Evolutionary conservation across 306 rosid species (phyloP).

Genomic region (Trifolium pratense): DNA sequence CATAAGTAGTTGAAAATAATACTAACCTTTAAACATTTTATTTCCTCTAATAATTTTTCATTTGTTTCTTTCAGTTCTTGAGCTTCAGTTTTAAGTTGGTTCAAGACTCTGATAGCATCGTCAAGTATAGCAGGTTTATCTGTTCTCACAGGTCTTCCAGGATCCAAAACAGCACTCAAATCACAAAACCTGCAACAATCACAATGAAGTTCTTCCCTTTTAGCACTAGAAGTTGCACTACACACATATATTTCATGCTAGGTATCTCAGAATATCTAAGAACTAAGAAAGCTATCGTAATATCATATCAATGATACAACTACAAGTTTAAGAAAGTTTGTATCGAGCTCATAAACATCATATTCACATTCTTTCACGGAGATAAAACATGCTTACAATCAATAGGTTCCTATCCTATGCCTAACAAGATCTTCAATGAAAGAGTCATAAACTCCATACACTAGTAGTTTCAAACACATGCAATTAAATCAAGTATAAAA

Average conservation of each 20-base stretch:
- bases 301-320: not conserved
- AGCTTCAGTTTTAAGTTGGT: conserved; percentile 75
- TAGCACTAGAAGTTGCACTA: conserved; percentile 21
- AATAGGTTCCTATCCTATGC: conserved; percentile 1
- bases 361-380: not conserved
- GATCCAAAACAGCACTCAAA: conserved; percentile 80
- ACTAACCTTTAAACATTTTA: conserved; percentile 76
- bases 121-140: conserved; percentile 85
- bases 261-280: conserved; percentile 4
- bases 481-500: conserved; percentile 8
- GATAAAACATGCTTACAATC: not conserved
- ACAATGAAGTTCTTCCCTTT: conserved; percentile 31
- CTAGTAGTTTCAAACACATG: not conserved
- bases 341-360: conserved; percentile 9
- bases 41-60: conserved; percentile 74
- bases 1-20: conserved; percentile 18
- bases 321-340: not conserved
- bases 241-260: not conserved
- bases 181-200: conserved; percentile 66
- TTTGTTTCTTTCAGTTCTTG: conserved; percentile 78
- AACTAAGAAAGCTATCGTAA: conserved; percentile 9
- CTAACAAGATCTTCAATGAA: conserved; percentile 8
- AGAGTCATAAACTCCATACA: conserved; percentile 21
- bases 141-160: conserved; percentile 72
- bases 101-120: conserved; percentile 82